Evolutionary conservation across 192 early-diverging fungal species (phyloP).

Genomic region (Phycomyces nitens): DNA sequence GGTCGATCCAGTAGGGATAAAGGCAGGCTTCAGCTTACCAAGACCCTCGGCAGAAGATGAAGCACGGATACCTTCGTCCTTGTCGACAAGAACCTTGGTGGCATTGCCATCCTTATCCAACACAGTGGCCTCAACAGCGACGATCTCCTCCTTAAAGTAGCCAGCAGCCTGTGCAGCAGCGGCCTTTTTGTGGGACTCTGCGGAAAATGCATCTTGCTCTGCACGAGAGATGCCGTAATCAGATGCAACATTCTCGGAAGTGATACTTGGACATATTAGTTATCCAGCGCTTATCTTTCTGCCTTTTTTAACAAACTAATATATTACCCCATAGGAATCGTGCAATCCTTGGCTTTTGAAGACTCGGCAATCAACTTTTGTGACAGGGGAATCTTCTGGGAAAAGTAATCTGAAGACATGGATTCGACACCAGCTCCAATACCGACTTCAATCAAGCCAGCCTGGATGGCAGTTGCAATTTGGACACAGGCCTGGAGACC

Average conservation of each 20-base stretch:
- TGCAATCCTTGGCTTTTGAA: slow-evolving; percentile 75
- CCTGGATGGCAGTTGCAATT: slow-evolving; percentile 84
- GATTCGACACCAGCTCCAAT: slow-evolving; percentile 94
- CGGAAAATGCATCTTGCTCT: slow-evolving; percentile 89
- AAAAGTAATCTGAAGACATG: slow-evolving; percentile 87
- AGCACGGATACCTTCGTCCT: slow-evolving; percentile 91
- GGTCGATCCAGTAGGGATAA: slow-evolving; percentile 77
- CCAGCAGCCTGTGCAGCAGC: slow-evolving; percentile 85
- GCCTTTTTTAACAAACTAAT: not conserved
- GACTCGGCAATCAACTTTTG: slow-evolving; percentile 64
- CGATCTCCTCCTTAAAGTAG: slow-evolving; percentile 89
- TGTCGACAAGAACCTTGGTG: slow-evolving; percentile 62
- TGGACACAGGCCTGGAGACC: slow-evolving; percentile 86
- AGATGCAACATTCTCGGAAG: slow-evolving; percentile 94
- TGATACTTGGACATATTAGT: slow-evolving; percentile 52
- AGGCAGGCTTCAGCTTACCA: slow-evolving; percentile 85
- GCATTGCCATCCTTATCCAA: slow-evolving; percentile 80
- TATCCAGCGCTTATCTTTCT: not conserved
- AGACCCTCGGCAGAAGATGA: slow-evolving; percentile 76
- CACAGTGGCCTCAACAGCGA: slow-evolving; percentile 72
- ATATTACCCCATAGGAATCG: slow-evolving; percentile 75
- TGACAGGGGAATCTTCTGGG: slow-evolving; percentile 60
- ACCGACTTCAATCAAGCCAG: slow-evolving; percentile 87
- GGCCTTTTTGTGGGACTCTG: slow-evolving; percentile 80
- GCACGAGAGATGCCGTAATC: slow-evolving; percentile 81